Percentiles rank a stretch among this genome's conserved stretches.
phyloP scores from a whole-genome alignment of 2,329 filamentous ascomycete species.

The Epicoccum nigrum region DNA sequence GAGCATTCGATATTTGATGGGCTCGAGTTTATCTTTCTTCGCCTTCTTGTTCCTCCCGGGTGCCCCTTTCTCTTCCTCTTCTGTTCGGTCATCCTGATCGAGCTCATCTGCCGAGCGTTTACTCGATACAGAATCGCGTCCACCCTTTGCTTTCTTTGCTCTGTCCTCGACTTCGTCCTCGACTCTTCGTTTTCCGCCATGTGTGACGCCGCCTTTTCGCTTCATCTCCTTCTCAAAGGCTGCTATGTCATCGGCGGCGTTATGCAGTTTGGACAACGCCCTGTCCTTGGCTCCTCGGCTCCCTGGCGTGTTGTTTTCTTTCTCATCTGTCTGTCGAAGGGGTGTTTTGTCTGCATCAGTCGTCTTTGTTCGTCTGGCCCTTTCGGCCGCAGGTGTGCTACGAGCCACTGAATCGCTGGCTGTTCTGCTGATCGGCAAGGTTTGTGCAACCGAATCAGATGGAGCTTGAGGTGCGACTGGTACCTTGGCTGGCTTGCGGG shows the following conservation, averaged over 20 bases:
- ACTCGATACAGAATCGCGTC: conserved; percentile 47
- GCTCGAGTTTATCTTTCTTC: conserved; percentile 57
- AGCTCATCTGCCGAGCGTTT: conserved; percentile 55
- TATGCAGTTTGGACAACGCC: conserved; percentile 77
- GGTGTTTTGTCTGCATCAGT: conserved; percentile 57
- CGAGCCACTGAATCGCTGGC: conserved; percentile 29
- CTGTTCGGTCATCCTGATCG: conserved; percentile 47
- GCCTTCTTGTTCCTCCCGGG: conserved; percentile 68
- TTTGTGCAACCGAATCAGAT: conserved; percentile 28
- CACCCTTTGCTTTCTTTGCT: conserved; percentile 32
- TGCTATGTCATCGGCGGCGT: conserved; percentile 81
- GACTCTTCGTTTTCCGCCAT: conserved; percentile 55
- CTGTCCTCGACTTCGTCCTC: conserved; percentile 48
- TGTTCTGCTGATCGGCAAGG: conserved; percentile 18
- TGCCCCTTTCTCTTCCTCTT: conserved; percentile 56
- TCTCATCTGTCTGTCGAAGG: conserved; percentile 57
- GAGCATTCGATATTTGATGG: conserved; percentile 75
- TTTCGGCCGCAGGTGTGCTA: conserved; percentile 34
- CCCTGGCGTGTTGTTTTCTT: conserved; percentile 85
- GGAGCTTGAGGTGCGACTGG: conserved; percentile 15
- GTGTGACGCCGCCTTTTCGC: conserved; percentile 70
- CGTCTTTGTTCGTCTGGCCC: conserved; percentile 35
- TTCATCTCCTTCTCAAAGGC: conserved; percentile 95
- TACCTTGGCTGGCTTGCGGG: conserved; percentile 29
- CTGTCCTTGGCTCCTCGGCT: conserved; percentile 88